These are phyloP conservation scores for Mayamaea pseudoterrestris DNA, from an alignment of 108 stramenopile species.

Conservation along the genomic window DNA sequence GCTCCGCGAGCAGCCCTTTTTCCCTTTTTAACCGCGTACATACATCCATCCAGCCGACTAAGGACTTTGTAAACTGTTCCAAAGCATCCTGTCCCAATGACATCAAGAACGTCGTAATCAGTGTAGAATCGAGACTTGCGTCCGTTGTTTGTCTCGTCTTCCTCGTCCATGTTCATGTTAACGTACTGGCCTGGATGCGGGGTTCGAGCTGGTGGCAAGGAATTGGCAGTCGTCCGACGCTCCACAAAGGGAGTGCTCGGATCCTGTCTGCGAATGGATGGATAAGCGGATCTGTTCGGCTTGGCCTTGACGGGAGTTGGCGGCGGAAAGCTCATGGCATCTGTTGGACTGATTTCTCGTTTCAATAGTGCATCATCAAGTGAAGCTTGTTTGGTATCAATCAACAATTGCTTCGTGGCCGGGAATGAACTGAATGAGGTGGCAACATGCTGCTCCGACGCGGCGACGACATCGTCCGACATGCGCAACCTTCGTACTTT, in stretches of 20 bases:
- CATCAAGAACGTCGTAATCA: slow-evolving; percentile 68
- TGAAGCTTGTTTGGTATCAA: not conserved
- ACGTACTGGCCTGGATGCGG: not conserved
- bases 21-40: slow-evolving; percentile 78
- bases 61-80: slow-evolving; percentile 70
- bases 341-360: slow-evolving; percentile 39
- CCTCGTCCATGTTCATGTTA: too few species aligned
- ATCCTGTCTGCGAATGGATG: not conserved
- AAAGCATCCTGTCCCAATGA: slow-evolving; percentile 69
- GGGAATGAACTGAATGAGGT: too few species aligned
- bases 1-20: slow-evolving; percentile 52
- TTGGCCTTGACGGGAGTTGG: slow-evolving; percentile 1
- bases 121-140: slow-evolving; percentile 35
- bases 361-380: not conserved
- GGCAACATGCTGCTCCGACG: slow-evolving; percentile 12
- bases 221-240: not conserved
- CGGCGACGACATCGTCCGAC: slow-evolving; percentile 1
- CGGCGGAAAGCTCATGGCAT: slow-evolving; percentile 31
- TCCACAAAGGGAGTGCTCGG: slow-evolving; percentile 4
- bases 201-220: not conserved
- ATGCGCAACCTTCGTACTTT: slow-evolving; percentile 29
- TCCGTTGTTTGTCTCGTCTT: not conserved
- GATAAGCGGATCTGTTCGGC: not conserved
- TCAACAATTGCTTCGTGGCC: slow-evolving; percentile 2
- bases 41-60: slow-evolving; percentile 58